Percentiles rank a stretch among this genome's conserved stretches.
Conservation (phyloP, 495 filamentous ascomycete species). For the Bryoglossum gracile region DNA sequence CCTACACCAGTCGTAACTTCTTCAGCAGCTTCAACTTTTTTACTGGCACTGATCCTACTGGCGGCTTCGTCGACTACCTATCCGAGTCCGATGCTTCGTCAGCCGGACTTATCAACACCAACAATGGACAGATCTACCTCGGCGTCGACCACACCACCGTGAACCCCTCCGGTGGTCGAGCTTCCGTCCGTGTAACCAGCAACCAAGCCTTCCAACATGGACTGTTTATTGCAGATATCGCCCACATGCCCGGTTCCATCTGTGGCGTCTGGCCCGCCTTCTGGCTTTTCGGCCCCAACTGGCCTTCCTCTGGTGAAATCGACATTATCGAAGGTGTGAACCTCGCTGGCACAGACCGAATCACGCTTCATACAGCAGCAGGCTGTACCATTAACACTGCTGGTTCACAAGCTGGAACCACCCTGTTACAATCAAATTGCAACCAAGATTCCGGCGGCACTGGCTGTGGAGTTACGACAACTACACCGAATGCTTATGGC, state of each 20-base stretch:
- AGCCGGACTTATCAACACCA: conserved; percentile 35
- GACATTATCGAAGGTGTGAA: conserved; percentile 91
- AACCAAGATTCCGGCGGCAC: conserved; percentile 44
- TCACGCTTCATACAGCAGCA: conserved; percentile 67
- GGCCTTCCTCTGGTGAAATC: conserved; percentile 79
- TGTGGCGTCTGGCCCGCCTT: conserved; percentile 23
- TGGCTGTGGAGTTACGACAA: conserved; percentile 43
- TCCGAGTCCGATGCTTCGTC: conserved; percentile 23
- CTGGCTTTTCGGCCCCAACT: conserved; percentile 54
- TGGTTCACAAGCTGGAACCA: conserved; percentile 42
- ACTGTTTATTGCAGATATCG: conserved; percentile 66
- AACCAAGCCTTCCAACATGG: conserved; percentile 61
- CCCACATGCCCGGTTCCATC: conserved; percentile 61
- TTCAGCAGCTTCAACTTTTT: conserved; percentile 52
- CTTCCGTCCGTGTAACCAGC: conserved; percentile 62
- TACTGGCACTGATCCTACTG: conserved; percentile 52
- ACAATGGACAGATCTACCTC: conserved; percentile 49
- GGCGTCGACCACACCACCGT: conserved; percentile 43
- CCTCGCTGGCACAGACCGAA: conserved; percentile 50
- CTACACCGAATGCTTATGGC: conserved; percentile 50
- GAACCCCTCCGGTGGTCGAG: conserved; percentile 42
- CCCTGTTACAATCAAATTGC: conserved; percentile 46
- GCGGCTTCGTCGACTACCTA: conserved; percentile 61
- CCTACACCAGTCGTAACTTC: conserved; percentile 31
- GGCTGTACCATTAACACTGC: conserved; percentile 45